A percentile compares a stretch with the other conserved stretches of the same genome.
Conservation (phyloP, 2,329 filamentous ascomycete species). For the Chaetomium sp. region DNA sequence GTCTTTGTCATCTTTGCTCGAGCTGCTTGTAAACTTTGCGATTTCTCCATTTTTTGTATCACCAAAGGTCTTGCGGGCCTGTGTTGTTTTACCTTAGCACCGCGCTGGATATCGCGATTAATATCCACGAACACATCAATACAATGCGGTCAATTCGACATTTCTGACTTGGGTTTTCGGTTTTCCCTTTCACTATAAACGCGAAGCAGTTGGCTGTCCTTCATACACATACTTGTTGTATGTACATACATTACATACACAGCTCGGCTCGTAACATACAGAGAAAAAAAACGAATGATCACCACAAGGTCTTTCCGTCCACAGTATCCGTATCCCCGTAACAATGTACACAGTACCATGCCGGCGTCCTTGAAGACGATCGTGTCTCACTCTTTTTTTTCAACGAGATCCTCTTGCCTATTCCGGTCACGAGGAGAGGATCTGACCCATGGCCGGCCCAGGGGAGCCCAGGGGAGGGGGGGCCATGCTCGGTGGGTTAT, state of each 20-base stretch:
- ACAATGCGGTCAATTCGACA: not conserved
- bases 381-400: not conserved
- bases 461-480: too few relatives aligned
- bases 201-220: not conserved
- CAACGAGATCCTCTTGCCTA: not conserved
- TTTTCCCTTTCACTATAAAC: not conserved
- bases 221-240: not conserved
- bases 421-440: not conserved
- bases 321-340: not conserved
- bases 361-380: not conserved
- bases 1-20: not conserved
- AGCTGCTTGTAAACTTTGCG: not conserved
- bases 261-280: not conserved
- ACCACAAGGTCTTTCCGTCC: not conserved
- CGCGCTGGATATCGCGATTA: conserved; percentile 1
- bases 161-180: not conserved
- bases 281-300: not conserved
- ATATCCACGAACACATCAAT: not conserved
- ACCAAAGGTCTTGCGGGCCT: not conserved
- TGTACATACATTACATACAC: not conserved
- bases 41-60: not conserved
- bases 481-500: not conserved
- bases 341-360: too few relatives aligned
- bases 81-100: not conserved
- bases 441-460: not conserved